Evolutionary conservation across 306 rosid genomes (phyloP).

Genomic region (Chamaecrista fasciculata): DNA sequence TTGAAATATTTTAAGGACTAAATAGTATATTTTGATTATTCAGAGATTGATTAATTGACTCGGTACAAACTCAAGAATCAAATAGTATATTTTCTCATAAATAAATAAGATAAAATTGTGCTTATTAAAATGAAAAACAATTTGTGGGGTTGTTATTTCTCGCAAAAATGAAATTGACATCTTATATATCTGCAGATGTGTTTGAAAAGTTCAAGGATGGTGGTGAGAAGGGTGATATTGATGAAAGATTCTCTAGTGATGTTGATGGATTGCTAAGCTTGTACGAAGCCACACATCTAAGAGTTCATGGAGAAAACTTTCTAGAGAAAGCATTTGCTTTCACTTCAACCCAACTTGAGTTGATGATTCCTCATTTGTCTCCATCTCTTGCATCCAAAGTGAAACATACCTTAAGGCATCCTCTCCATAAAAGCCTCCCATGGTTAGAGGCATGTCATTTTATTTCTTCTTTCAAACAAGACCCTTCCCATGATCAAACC

Average conservation of each 20-base stretch:
- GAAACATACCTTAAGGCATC: too few relatives aligned
- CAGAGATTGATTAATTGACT: too few relatives aligned
- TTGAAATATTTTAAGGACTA: too few relatives aligned
- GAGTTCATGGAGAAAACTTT: too few relatives aligned
- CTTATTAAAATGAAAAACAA: too few relatives aligned
- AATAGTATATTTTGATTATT: too few relatives aligned
- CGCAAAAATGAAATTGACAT: too few relatives aligned
- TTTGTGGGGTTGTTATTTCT: too few relatives aligned
- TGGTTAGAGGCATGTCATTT: constrained; percentile 23
- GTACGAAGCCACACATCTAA: constrained; percentile 45
- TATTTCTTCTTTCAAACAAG: constrained; percentile 17
- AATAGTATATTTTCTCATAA: too few relatives aligned
- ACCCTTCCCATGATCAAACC: neutral
- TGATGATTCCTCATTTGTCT: neutral
- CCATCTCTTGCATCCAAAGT: constrained; percentile 12
- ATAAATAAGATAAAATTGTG: too few relatives aligned
- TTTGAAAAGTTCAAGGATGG: constrained; percentile 38
- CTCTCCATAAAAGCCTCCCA: constrained; percentile 8
- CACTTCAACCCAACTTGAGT: neutral
- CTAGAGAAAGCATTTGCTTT: constrained; percentile 24
- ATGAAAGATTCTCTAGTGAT: neutral
- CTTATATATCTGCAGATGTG: too few relatives aligned
- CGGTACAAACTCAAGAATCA: too few relatives aligned
- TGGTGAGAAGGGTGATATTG: neutral
- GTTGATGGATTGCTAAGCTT: constrained; percentile 37